Base-by-base conservation (phyloP, 805 yeast genomes). In the Wickerhamiella shivajii region DNA sequence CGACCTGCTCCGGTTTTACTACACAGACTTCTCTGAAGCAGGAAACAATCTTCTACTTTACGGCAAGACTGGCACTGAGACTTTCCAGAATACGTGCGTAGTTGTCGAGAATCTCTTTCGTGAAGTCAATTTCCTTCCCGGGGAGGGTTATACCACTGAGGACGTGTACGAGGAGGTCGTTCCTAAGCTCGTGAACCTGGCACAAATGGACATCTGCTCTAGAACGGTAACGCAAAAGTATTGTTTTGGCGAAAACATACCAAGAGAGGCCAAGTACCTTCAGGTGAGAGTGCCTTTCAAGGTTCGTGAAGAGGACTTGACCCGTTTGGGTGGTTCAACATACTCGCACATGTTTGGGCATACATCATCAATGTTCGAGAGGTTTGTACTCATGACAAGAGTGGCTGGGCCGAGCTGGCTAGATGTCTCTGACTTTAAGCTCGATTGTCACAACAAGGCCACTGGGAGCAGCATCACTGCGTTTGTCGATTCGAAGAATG, bases 351-450 rank as follows among this genome's bases (percentile, higher is more conserved):
- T 83, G 2, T 83, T 84, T 58, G 97, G 97, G 31, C 64, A 80
- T 3, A 69, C 64, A 39, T 55, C 90, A 3, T 66, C 66, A 36
- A 61, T 80, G 16, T 84, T 90, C 52, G 98, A 90, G 59, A 66
- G 80, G 9, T 83, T 90, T 55, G 90, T 83, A 8, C 47, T 85
- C 17, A 81, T 76, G 52, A 66, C 79, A 45, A 74, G 77, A 44
- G 66, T 90, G 28, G 85, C 83, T 95, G 98, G 98, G 7, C 98
- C 98, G 3, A 84, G 97, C 53, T 90, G 98, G 98, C 60, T 90
- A 33, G 77, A 77, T 31, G 63, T 90, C 33, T 61, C 65, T 27
- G 65, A 69, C 32, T 77, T 75, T 31, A 73, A 75, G 40, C 77
- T 78, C 44, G 51, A 53, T 16, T 53, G 75, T 25, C 66, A 64